Conservation (phyloP, 2,329 filamentous ascomycete genomes). For the Fusarium concolor region DNA sequence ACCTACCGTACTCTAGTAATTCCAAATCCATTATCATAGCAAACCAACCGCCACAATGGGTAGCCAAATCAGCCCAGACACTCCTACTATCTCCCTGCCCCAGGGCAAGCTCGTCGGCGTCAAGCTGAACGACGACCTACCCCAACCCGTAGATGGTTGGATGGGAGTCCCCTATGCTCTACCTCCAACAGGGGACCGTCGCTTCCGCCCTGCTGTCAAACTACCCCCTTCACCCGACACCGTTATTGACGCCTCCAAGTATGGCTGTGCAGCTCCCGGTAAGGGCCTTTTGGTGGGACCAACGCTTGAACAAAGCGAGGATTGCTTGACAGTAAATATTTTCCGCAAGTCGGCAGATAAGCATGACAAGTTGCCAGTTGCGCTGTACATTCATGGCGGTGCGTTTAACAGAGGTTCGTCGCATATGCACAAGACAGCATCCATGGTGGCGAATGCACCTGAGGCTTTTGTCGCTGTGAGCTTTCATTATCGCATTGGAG, state of each 20-base stretch:
- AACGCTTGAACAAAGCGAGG: constrained; percentile 55
- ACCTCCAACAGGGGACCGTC: constrained; percentile 58
- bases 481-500: constrained; percentile 65
- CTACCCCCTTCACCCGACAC: constrained; percentile 44
- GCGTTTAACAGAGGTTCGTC: constrained; percentile 59
- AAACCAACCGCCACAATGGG: constrained; percentile 20
- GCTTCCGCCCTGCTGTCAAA: constrained; percentile 55
- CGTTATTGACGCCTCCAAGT: constrained; percentile 51
- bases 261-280: constrained; percentile 50
- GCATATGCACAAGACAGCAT: constrained; percentile 68
- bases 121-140: constrained; percentile 31
- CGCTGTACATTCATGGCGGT: constrained; percentile 68
- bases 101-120: constrained; percentile 42
- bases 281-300: constrained; percentile 41
- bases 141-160: constrained; percentile 54
- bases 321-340: constrained; percentile 67
- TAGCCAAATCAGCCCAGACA: constrained; percentile 17
- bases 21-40: neutral
- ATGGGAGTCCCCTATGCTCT: constrained; percentile 62
- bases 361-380: constrained; percentile 54
- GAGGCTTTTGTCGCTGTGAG: constrained; percentile 62
- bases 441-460: constrained; percentile 68
- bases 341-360: constrained; percentile 54
- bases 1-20: neutral
- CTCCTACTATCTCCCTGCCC: constrained; percentile 29